phyloP scores from a whole-genome alignment of 345 rosid species.

The thale cress (Arabidopsis thaliana) region TAIR10.1 NC_003070.9:24003001-24003500 shows the following conservation, averaged over 20 bases:
- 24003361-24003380: background rate
- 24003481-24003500: no score
- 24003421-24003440: background rate
- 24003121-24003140: background rate
- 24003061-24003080: background rate
- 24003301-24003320: background rate
- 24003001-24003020: background rate
- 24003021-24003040: background rate
- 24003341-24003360: background rate
- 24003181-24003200: background rate
- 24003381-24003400: no score
- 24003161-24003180: background rate
- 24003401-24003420: background rate
- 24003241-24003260: background rate
- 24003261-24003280: conserved; percentile 17
- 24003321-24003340: background rate
- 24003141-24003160: background rate
- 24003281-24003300: background rate
- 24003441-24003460: background rate
- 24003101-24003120: background rate
- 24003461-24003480: background rate
- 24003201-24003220: background rate
- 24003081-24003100: background rate
- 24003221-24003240: conserved; percentile 10
- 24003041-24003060: conserved; percentile 22